phyloP scores from a whole-genome alignment of 805 yeast genomes.

The Hanseniaspora guilliermondii region DNA sequence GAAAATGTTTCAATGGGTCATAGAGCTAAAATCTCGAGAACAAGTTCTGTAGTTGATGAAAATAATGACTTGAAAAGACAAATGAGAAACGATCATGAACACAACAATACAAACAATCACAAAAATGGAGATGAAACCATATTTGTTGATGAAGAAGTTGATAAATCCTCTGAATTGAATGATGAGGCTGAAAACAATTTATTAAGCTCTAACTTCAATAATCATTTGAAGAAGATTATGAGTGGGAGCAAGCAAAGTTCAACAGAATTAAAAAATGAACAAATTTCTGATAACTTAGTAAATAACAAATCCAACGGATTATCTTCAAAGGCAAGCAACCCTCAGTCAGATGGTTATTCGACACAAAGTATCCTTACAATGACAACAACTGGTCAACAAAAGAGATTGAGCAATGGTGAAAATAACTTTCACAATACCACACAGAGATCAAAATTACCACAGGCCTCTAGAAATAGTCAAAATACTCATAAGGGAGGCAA shows the following conservation, averaged over 20 bases:
- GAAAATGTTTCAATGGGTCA: background rate
- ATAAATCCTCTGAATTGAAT: background rate
- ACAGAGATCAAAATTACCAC: background rate
- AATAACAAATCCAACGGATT: background rate
- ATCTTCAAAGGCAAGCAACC: background rate
- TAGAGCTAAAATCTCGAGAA: background rate
- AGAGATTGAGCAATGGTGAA: background rate
- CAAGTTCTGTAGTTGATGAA: background rate
- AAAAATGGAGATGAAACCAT: background rate
- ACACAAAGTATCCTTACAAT: background rate
- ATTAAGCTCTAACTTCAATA: constrained; percentile 25
- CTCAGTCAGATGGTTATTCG: background rate
- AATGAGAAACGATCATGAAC: background rate
- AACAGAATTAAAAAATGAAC: background rate
- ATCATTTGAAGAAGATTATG: constrained; percentile 11
- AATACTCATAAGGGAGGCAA: background rate
- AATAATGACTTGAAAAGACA: background rate
- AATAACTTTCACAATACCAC: background rate
- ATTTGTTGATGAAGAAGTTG: constrained; percentile 12
- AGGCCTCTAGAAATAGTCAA: background rate
- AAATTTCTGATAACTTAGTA: background rate
- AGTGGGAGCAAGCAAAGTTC: background rate
- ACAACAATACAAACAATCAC: too few species aligned
- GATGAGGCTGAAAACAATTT: constrained; percentile 18
- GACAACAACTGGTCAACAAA: background rate